Conservation (phyloP, 768 basidiomycete genomes). For the Phanerodontia chrysosporium region DNA sequence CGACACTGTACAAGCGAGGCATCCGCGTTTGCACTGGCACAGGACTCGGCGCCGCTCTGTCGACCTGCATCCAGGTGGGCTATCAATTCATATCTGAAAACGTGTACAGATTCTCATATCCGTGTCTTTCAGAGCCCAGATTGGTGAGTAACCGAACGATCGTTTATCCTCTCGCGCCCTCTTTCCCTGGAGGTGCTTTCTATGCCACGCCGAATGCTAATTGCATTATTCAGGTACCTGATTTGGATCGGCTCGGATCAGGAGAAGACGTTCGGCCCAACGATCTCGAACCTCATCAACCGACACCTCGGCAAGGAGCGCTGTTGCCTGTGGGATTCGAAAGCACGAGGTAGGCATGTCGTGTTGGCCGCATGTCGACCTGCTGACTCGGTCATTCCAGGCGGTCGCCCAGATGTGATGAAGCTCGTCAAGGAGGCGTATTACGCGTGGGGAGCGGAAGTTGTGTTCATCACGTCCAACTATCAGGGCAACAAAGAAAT, state of each 20-base stretch:
- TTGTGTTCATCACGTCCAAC: slow-evolving; percentile 42
- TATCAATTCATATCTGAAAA: neutral
- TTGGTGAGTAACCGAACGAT: slow-evolving; percentile 25
- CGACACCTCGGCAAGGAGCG: slow-evolving; percentile 35
- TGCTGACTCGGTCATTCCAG: slow-evolving; percentile 13
- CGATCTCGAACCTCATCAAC: slow-evolving; percentile 37
- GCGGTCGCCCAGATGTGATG: slow-evolving; percentile 36
- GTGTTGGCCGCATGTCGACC: neutral
- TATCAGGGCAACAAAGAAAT: slow-evolving; percentile 37
- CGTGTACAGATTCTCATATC: slow-evolving; percentile 11
- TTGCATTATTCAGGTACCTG: slow-evolving; percentile 26
- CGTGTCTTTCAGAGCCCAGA: slow-evolving; percentile 25
- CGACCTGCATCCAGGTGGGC: slow-evolving; percentile 37
- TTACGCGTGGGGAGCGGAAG: slow-evolving; percentile 34
- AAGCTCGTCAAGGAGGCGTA: slow-evolving; percentile 34
- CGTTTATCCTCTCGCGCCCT: neutral
- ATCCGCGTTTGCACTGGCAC: slow-evolving; percentile 43
- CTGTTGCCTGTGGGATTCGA: slow-evolving; percentile 38
- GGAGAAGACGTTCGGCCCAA: slow-evolving; percentile 41
- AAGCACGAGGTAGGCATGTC: slow-evolving; percentile 26
- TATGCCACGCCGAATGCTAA: neutral
- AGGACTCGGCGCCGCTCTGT: slow-evolving; percentile 40
- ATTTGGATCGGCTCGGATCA: slow-evolving; percentile 44
- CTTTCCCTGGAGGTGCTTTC: neutral
- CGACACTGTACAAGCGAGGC: slow-evolving; percentile 39